Base-by-base conservation (phyloP, 2,329 filamentous ascomycete species). In the Aureobasidium sp. region DNA sequence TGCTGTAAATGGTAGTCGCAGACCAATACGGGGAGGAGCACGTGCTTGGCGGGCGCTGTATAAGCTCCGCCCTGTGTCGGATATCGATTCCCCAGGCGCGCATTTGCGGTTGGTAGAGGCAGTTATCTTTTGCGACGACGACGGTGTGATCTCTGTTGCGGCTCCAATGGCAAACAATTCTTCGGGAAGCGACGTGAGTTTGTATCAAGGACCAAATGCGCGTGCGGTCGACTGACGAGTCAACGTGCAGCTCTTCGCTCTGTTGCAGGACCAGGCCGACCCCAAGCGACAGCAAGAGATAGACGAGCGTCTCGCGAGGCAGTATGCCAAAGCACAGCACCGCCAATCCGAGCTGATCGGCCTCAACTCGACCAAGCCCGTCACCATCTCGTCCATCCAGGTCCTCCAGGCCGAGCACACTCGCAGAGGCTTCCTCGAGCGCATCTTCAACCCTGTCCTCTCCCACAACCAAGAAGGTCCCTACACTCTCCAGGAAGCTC, bases 321-420 rank as follows among this genome's bases (percentile, higher is more conserved):
- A 85, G 62, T 80, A 84, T 64, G 77, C 82, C 66, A 84, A 83
- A 70, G 81, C 84, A 21, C 84, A 89, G 69, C 73, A 80, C 66
- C 79, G 85, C 60, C 78, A 88, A 60, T 79, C 78, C 38, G 84
- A 89, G 71, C 73, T 90, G 75, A 82, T 95, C 69, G 82, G 85
- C 66, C 83, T 88, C 74, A 95, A 97, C 73, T 87, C 88, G 65
- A 89, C 89, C 45, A 84, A 94, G 61, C 93, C 94, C 42, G 89
- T 94, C 68, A 90, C 90, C 15, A 87, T 99, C 71, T 89, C 89
- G 67, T 89, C 90, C 46, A 83, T 99, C 70, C 85, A 88, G 67
- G 80, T 99, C 63, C 84, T 95, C 63, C 89, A 91, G 70, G 90
- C 90, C 46, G 81, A 82, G 63, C 86, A 94, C 70, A 96, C 93